Base-by-base conservation (phyloP, 129 eudicot genomes). In the Pittosporum tobira region DNA sequence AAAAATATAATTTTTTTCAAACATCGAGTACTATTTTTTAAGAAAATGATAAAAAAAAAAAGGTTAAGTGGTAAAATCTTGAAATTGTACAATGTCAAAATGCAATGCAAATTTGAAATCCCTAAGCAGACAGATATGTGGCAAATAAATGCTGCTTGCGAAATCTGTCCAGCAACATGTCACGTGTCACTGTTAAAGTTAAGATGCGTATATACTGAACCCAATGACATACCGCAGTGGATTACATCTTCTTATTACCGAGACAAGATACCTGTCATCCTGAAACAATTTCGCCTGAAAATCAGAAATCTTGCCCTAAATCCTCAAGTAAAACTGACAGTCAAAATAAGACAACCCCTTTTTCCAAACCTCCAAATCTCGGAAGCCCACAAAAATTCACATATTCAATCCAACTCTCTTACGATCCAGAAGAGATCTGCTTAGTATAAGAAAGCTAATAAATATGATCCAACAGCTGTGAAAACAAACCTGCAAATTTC, bases 261-360 rank as follows among this genome's bases (percentile, higher is more conserved):
- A 20, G 8, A 20, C 44, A 31, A 20, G 8, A 20, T 34, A n/a
- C 65, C 43, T 54, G 48, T 63, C 51, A 62, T 70, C 16, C 48
- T 65, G 15, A 47, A 5, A 29, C 0, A 27, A n/a, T 49, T 50
- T 23, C 73, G 60, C 67, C 76, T 61, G 73, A 62, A 71, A 71
- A 76, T 60, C 70, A 18, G 47, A 29, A 57, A 59, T 70, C 61
- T 25, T 65, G 77, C 76, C 76, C 77, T 75, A 75, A 54, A 27
- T 44, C 50, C 53, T 4, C 61, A 40, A 40, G 45, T 19, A 29
- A 28, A 30, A 29, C 22, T 44, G n/a, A 59, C 4, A 45, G n/a
- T 36, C 57, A 19, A 15, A 60, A 18, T 12, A 21, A 19, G 15
- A 24, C 27, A 24, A 23, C 21, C 42, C 5, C 20, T 23, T 48